Evolutionary conservation across 495 filamentous ascomycete genomes (phyloP), one percentile per base, ranked within the genome.

Genomic region (Penicillium bialowiezense): DNA sequence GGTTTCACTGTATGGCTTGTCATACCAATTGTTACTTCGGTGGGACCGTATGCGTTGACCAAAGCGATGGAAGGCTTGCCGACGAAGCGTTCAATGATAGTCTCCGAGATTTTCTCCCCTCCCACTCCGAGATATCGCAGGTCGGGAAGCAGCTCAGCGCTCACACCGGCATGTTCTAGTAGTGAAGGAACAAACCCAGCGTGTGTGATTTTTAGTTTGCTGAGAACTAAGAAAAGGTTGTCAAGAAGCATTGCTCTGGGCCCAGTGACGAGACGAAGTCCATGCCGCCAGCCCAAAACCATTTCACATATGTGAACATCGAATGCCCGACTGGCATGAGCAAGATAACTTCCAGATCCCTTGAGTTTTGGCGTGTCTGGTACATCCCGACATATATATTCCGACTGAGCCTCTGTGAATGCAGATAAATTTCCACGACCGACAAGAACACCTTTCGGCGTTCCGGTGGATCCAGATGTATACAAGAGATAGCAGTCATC

Each of bases 21-120:
- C 36, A 82, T 78, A 0, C 89, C 89, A 55, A 93, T 92, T 0
- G 89, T 91, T 0, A 83, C 80, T 63, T 93, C 89, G 0, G 88
- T 92, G 3, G 89, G 89, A 8, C 89, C 89, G 46, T 83, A 83
- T 13, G 62, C 59, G 28, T 65, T 65, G 15, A 55, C 51, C 10
- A 65, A 24, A 5, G 41, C 35, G 31, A 58, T 51, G 14, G 43
- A 18, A 17, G 24, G 29, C 26, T 54, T 55, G 0, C 31, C 45
- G 13, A 56, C 55, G 54, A 57, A 65, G 7, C 49, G 52, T 34
- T 63, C 59, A 21, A 65, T 54, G n/a, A 55, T 47, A 10, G 26
- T 54, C 37, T 60, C 49, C 3, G 62, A 58, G 9, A 65, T 63
- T 52, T 55, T 65, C 38, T 65, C 62, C 5, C 62, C 62, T 14